Percentiles rank a stretch among this genome's conserved stretches.
Evolutionary conservation across 2,329 filamentous ascomycete species (phyloP).

Genomic region (Pyricularia sp.): DNA sequence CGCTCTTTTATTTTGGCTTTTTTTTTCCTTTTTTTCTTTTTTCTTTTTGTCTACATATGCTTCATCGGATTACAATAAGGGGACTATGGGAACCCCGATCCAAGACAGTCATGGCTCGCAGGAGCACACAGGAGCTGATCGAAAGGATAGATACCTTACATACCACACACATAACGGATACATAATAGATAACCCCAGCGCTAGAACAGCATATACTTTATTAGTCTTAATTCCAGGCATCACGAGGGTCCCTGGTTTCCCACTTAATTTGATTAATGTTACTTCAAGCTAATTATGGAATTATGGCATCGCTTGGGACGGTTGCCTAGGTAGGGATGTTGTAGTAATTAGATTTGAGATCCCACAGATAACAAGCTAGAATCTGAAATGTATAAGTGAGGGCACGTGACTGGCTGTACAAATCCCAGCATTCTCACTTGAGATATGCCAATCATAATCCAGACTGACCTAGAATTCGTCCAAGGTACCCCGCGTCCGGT

Average conservation of each 20-base stretch:
- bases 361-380: neutral
- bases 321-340: too few species aligned
- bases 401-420: neutral
- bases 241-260: neutral
- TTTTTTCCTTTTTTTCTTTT: constrained; percentile 1
- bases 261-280: too few species aligned
- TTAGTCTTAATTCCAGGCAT: neutral
- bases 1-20: neutral
- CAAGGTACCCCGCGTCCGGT: neutral
- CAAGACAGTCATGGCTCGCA: neutral
- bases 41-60: constrained; percentile 4
- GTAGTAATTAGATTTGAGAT: neutral
- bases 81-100: neutral
- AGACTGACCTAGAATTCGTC: neutral
- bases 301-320: too few species aligned
- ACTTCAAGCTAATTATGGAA: too few species aligned
- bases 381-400: neutral
- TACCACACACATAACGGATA: neutral
- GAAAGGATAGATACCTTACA: neutral
- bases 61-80: neutral
- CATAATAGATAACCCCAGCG: neutral
- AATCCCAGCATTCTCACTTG: neutral
- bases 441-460: neutral
- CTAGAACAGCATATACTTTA: neutral
- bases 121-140: neutral